Percentiles rank a stretch among this genome's conserved stretches.
Conservation (phyloP, 305 asterid genomes). For the Fraxinus angustifolia region DNA sequence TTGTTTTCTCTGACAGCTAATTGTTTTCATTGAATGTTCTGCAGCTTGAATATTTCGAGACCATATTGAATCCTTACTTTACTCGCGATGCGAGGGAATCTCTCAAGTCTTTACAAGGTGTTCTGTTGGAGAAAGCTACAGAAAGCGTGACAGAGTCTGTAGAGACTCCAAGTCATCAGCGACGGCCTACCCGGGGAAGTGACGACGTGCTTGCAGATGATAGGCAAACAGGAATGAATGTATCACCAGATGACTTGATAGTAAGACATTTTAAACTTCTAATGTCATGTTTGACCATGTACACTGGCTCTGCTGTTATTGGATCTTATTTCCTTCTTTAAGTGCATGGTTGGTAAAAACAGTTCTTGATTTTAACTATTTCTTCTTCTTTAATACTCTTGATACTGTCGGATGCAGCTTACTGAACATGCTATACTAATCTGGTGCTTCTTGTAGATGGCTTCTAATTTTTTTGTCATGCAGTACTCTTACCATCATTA, state of each 20-base stretch:
- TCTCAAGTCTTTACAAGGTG: slow-evolving; percentile 49
- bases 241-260: slow-evolving; percentile 95
- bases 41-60: slow-evolving; percentile 57
- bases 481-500: background rate
- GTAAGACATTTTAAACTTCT: slow-evolving; percentile 42
- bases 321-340: slow-evolving; percentile 1
- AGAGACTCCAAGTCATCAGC: slow-evolving; percentile 92
- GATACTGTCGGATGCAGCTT: background rate
- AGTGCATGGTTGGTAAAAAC: slow-evolving; percentile 7
- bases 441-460: background rate
- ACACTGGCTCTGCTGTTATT: background rate
- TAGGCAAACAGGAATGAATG: slow-evolving; percentile 62
- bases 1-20: background rate
- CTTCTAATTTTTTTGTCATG: background rate
- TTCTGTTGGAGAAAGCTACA: slow-evolving; percentile 60
- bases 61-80: slow-evolving; percentile 48
- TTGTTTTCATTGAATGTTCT: slow-evolving; percentile 10
- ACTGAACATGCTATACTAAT: background rate
- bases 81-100: slow-evolving; percentile 52
- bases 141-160: slow-evolving; percentile 69
- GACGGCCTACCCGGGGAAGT: slow-evolving; percentile 90
- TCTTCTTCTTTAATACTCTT: background rate
- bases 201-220: slow-evolving; percentile 84
- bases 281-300: background rate
- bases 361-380: background rate